Percentiles rank a stretch among this genome's conserved stretches.
These are phyloP conservation scores for Teratosphaeria gauchensis DNA, from an alignment of 2,329 filamentous ascomycete species.

Conservation along the genomic window DNA sequence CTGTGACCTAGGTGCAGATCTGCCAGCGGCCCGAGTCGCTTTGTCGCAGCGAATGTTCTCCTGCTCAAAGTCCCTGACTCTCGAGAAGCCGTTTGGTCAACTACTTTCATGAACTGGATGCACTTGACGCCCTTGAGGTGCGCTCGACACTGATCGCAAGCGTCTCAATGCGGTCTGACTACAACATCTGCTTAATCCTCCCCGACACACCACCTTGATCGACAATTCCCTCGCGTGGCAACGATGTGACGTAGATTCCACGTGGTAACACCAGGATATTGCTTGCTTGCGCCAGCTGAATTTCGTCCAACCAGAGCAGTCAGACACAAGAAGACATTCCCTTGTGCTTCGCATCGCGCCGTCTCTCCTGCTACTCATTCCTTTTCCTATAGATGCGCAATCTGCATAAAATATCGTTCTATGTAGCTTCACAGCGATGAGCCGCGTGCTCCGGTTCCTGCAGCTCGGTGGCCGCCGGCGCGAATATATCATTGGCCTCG, in stretches of 20 bases:
- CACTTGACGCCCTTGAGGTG: too few relatives aligned
- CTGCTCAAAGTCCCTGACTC: neutral
- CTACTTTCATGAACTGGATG: neutral
- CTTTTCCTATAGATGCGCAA: neutral
- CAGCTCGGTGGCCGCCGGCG: slow-evolving; percentile 1
- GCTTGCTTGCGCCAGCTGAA: neutral
- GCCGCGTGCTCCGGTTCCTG: slow-evolving; percentile 1
- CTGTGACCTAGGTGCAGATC: neutral
- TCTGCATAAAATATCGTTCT: neutral
- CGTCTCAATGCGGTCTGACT: neutral
- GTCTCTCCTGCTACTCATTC: neutral
- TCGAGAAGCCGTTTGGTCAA: neutral
- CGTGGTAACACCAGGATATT: neutral
- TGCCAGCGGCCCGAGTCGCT: neutral
- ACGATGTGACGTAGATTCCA: neutral
- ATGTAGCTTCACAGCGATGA: neutral
- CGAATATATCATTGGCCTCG: slow-evolving; percentile 1
- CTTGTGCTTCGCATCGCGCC: neutral
- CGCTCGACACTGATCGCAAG: neutral
- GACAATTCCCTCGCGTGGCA: neutral
- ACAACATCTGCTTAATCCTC: neutral
- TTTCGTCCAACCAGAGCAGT: neutral
- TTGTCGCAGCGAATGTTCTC: neutral
- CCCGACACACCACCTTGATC: too few relatives aligned
- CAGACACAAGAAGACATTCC: neutral